Evolutionary conservation across 768 basidiomycete species (phyloP).

Genomic region (Tubosaeta sp.): DNA sequence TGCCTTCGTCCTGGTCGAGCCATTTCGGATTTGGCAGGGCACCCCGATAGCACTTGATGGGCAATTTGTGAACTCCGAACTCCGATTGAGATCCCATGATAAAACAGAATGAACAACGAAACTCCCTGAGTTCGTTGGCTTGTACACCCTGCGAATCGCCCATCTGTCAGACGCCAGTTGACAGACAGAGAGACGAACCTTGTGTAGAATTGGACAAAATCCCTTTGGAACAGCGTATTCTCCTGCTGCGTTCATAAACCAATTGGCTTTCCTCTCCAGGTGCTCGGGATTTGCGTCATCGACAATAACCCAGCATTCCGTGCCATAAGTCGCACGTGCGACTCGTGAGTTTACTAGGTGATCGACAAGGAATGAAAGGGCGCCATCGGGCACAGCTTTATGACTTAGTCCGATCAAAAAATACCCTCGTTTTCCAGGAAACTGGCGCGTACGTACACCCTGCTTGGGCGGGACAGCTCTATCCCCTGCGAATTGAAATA

Average conservation of each 20-base stretch:
- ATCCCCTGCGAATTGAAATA: conserved; percentile 34
- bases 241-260: conserved; percentile 1
- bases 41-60: conserved; percentile 15
- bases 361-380: conserved; percentile 36
- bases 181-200: neutral
- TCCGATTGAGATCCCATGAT: neutral
- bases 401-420: conserved; percentile 19
- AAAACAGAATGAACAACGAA: conserved; percentile 7
- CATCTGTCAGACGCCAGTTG: neutral
- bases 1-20: conserved; percentile 7
- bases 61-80: neutral
- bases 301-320: conserved; percentile 35
- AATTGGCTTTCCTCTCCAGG: conserved; percentile 1
- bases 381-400: conserved; percentile 51
- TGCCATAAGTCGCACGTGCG: conserved; percentile 47
- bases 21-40: conserved; percentile 4
- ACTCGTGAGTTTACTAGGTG: conserved; percentile 41
- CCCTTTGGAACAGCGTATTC: neutral
- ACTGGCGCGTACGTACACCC: conserved; percentile 34
- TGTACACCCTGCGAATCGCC: conserved; percentile 7
- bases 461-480: conserved; percentile 44
- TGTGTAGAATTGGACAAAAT: conserved; percentile 6
- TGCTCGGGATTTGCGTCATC: conserved; percentile 6
- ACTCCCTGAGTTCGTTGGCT: conserved; percentile 9
- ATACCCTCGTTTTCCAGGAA: too few species aligned